Base-by-base conservation (phyloP, 495 filamentous ascomycete species). In the Podospora pseudocomata region DNA sequence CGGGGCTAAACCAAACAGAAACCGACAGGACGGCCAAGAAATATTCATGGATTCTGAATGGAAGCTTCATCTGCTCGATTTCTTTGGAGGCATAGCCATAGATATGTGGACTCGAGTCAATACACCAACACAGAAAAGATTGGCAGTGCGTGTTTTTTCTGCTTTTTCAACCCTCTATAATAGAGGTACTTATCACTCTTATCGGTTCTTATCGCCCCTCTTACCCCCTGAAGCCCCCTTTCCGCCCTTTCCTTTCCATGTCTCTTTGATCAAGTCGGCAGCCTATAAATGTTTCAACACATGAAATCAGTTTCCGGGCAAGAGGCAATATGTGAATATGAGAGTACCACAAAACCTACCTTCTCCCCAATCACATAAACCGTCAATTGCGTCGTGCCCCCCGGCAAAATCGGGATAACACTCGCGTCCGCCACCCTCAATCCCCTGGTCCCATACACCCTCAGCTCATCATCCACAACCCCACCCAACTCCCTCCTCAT, bases 351-450 rank as follows among this genome's bases (percentile, higher is more conserved):
- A 26, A 19, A 58, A 19, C 23, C 5, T 58, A 58, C 55, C 55
- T 79, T 83, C 73, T 88, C 86, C 2, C 79, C 85, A 62, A 84
- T 71, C 18, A 81, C 83, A 73, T 85, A 88, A 39, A 84, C 81
- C n/a, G 79, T 81, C 26, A 73, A 77, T 27, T 78, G 73, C 32
- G 81, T 78, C 68, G 86, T 80, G 1, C 76, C 80, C 30, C 78
- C 74, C 6, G 79, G 68, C 60, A 80, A 75, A 11, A 82, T 72
- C 1, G 85, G 83, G 69, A 74, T 73, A 44, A 72, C 69, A 67
- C 76, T 76, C 44, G 73, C 74, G 60, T 79, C 76, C 3, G 73
- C 75, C 7, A 77, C 71, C 18, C 84, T 74, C 60, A 86, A 72
- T 2, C 79, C 75, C 69, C 80, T 73, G 1, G 82, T 78, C 0